Conservation (phyloP, 2,329 filamentous ascomycete genomes). For the Phaeosphaeria sp. region DNA sequence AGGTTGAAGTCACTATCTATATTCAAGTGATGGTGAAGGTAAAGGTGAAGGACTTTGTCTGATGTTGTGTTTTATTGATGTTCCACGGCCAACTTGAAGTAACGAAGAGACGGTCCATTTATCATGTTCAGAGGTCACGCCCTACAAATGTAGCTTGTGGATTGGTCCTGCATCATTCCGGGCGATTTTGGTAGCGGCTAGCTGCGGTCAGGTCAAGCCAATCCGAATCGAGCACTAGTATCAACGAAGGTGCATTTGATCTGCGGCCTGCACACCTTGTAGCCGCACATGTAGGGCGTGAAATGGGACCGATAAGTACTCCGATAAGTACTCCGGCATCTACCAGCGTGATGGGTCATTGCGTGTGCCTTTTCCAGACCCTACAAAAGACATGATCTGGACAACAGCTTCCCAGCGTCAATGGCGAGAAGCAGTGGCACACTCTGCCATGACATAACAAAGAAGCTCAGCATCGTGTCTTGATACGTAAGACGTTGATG, state of each 20-base stretch:
- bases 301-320: neutral
- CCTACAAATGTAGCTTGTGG: slow-evolving; percentile 32
- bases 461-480: slow-evolving; percentile 9
- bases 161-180: slow-evolving; percentile 24
- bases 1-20: neutral
- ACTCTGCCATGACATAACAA: neutral
- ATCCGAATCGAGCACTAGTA: slow-evolving; percentile 13
- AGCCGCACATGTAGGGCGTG: slow-evolving; percentile 21
- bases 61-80: neutral
- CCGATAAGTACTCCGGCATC: too few species aligned
- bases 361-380: neutral
- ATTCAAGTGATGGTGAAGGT: neutral
- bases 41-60: neutral
- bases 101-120: slow-evolving; percentile 1
- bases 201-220: slow-evolving; percentile 38
- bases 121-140: slow-evolving; percentile 19
- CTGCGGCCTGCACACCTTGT: slow-evolving; percentile 1
- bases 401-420: neutral
- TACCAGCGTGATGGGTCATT: neutral
- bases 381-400: neutral
- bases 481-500: slow-evolving; percentile 27
- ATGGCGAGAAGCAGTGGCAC: too few species aligned
- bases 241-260: neutral
- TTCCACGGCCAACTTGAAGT: neutral
- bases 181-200: slow-evolving; percentile 37